Conservation (phyloP, 2,329 filamentous ascomycete species). For the Fusarium sp. region DNA sequence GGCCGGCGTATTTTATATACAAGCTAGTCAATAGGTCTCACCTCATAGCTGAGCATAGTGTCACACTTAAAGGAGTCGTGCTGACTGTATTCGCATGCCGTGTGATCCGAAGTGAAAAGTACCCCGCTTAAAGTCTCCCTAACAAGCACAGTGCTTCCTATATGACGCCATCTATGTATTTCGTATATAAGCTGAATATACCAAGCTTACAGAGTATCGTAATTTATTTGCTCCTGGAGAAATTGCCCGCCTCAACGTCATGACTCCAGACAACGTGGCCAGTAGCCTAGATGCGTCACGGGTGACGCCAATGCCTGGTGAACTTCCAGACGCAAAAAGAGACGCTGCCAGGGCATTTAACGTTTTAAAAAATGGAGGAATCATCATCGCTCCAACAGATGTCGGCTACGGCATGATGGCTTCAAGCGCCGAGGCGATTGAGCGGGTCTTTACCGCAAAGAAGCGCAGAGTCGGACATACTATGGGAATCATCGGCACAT, state of each 20-base stretch:
- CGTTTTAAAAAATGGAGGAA: neutral
- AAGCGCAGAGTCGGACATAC: neutral
- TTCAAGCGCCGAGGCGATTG: neutral
- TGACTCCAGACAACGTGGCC: neutral
- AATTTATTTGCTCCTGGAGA: neutral
- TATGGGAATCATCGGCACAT: constrained; percentile 2
- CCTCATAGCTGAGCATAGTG: too few relatives aligned
- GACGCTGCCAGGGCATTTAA: neutral
- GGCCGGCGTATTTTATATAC: too few relatives aligned
- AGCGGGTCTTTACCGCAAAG: neutral
- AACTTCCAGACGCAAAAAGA: neutral
- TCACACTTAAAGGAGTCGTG: too few relatives aligned
- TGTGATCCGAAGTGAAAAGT: neutral
- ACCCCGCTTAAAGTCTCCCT: too few relatives aligned
- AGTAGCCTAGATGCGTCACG: neutral
- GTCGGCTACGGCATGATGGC: constrained; percentile 6
- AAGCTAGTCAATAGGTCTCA: too few relatives aligned
- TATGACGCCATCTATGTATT: too few relatives aligned
- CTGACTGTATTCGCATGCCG: constrained; percentile 1
- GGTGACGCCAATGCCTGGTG: neutral
- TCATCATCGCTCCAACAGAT: neutral
- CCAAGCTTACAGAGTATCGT: too few relatives aligned
- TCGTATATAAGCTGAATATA: neutral
- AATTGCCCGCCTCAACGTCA: fast-evolving
- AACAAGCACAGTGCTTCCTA: too few relatives aligned